These are phyloP conservation scores for Amphibolis antarctica DNA, from an alignment of 106 monocot species.

Conservation along the genomic window DNA sequence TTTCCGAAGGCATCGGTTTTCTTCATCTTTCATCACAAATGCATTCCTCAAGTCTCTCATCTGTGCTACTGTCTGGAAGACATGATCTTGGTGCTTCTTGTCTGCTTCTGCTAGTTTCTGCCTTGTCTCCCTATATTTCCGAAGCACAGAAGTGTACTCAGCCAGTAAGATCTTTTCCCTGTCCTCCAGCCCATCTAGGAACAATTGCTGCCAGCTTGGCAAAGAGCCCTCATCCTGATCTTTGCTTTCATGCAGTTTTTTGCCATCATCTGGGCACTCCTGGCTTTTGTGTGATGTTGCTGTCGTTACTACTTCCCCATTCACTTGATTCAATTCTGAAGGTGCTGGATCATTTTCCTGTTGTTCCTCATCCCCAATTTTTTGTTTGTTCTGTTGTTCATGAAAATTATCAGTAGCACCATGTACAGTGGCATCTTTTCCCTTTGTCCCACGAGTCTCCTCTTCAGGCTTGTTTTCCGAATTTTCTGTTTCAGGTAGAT, in stretches of 20 bases:
- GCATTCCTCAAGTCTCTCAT: conserved; percentile 34
- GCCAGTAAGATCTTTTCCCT: conserved; percentile 52
- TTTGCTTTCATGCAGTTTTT: not conserved
- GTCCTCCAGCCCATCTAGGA: conserved; percentile 42
- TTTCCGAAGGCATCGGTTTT: conserved; percentile 35
- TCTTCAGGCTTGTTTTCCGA: not conserved
- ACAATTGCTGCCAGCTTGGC: conserved; percentile 27
- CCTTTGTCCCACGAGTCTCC: not conserved
- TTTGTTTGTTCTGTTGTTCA: not conserved
- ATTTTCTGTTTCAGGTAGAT: not conserved
- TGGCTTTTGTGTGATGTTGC: not conserved
- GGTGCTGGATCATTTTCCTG: not conserved
- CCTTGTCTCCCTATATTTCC: conserved; percentile 54
- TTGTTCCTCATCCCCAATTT: not conserved
- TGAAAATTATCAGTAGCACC: not conserved
- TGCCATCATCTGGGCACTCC: not conserved
- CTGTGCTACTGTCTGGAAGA: conserved; percentile 30
- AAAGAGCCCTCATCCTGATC: conserved; percentile 20
- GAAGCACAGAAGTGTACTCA: conserved; percentile 57
- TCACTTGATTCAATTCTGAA: not conserved
- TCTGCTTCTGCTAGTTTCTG: conserved; percentile 33
- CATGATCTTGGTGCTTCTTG: conserved; percentile 21
- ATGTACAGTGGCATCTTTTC: not conserved
- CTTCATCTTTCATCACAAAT: conserved; percentile 54
- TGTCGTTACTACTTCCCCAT: not conserved